Evolutionary conservation across 1,139 yeast genomes (phyloP).

Genomic region (Taphrina sp.): DNA sequence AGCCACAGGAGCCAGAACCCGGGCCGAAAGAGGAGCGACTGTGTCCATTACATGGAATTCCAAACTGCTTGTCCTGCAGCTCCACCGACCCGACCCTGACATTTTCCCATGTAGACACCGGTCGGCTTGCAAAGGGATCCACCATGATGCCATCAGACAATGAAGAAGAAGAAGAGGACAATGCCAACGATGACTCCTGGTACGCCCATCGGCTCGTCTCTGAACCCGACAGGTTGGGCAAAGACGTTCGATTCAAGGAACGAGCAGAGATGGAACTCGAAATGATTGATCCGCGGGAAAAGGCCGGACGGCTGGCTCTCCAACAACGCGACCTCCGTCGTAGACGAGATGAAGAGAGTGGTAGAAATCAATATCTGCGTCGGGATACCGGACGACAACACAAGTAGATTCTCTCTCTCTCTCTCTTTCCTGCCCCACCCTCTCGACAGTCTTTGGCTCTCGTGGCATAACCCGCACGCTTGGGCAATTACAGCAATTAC

Average conservation of each 20-base stretch:
- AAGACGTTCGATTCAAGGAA: constrained; percentile 28
- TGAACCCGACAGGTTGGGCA: constrained; percentile 36
- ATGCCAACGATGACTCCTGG: constrained; percentile 35
- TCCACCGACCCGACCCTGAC: constrained; percentile 39
- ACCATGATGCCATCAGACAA: too few species aligned
- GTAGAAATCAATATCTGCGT: constrained; percentile 13
- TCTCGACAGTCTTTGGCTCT: too few species aligned
- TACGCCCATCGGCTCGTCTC: constrained; percentile 35
- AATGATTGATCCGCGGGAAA: constrained; percentile 36
- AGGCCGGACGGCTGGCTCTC: constrained; percentile 16
- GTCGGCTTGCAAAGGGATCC: too few species aligned
- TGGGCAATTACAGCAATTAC: too few species aligned
- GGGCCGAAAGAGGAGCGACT: constrained; percentile 28
- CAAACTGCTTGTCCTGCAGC: constrained; percentile 39
- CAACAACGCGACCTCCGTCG: constrained; percentile 4
- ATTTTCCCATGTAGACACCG: too few species aligned
- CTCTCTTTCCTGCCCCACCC: too few species aligned
- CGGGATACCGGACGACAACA: too few species aligned
- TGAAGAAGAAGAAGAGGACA: constrained; percentile 40
- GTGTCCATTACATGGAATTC: constrained; percentile 39
- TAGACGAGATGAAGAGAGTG: constrained; percentile 5
- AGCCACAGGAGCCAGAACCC: neutral
- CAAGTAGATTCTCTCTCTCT: too few species aligned
- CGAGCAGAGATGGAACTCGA: constrained; percentile 32
- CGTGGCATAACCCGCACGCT: too few species aligned